phyloP scores from a whole-genome alignment of 1,284 basidiomycete species.

The Leccinum solheimii region DNA sequence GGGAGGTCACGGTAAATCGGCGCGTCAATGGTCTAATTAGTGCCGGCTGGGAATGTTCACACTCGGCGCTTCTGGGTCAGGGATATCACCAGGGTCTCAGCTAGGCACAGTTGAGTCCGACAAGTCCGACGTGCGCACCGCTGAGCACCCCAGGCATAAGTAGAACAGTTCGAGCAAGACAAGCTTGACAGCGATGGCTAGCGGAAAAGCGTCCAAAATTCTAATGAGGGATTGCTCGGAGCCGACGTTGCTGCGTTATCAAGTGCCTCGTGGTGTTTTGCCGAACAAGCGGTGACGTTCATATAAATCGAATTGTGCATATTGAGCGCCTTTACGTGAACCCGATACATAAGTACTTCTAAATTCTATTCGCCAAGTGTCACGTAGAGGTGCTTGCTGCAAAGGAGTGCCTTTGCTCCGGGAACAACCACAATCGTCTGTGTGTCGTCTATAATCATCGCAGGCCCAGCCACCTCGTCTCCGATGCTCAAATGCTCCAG shows the following conservation, averaged over 20 bases:
- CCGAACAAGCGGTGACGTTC: neutral
- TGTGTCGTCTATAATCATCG: slow-evolving; percentile 89
- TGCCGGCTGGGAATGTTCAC: slow-evolving; percentile 9
- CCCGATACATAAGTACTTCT: neutral
- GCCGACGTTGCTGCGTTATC: neutral
- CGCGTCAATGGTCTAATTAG: neutral
- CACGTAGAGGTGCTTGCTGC: slow-evolving; percentile 74
- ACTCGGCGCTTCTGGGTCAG: slow-evolving; percentile 13
- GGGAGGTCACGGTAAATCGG: slow-evolving; percentile 9
- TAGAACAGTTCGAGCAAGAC: neutral
- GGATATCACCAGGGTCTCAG: slow-evolving; percentile 19
- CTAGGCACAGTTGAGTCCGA: neutral
- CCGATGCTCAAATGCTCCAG: slow-evolving; percentile 69
- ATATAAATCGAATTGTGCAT: neutral
- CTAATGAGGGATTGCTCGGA: neutral
- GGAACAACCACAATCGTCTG: slow-evolving; percentile 88
- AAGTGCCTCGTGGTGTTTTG: neutral
- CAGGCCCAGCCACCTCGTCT: slow-evolving; percentile 75
- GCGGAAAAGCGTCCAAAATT: neutral
- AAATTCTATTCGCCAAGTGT: slow-evolving; percentile 41
- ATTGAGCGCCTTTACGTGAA: slow-evolving; percentile 2
- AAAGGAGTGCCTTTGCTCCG: slow-evolving; percentile 57
- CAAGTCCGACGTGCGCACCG: neutral
- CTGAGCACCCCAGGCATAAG: no score
- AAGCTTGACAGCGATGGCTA: neutral